Base-by-base conservation (phyloP, 306 rosid species). In the Prunus mongolica region DNA sequence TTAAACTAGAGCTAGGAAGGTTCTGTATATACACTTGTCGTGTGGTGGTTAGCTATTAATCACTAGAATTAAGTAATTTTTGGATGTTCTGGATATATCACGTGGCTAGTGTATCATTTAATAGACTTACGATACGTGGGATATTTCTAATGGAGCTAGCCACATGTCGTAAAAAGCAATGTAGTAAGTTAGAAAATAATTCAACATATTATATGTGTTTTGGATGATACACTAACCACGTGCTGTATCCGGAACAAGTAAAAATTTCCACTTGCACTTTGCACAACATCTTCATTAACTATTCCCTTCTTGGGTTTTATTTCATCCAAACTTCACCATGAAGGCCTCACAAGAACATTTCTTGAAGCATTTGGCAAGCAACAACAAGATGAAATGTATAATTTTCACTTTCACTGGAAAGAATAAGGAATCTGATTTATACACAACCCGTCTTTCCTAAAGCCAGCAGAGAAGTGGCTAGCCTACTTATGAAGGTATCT, bases 321-420 rank as follows among this genome's bases (percentile, higher is more conserved):
- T 49, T 49, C 18, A 12, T 11, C 15, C 25, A 12, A 47, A 30
- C 69, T 68, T 67, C 12, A 45, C n/a, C 72, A 13, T 45, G 19
- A 67, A 45, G 38, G 7, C 52, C 55, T 44, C 12, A 9, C 16
- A 46, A 5, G 56, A 44, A 67, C 10, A 22, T 66, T 24, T 51
- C 18, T 65, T 73, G 27, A 27, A 54, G 67, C 64, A 20, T 47
- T 56, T 13, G 57, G 67, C 54, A 66, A 65, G 73, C 73, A 49
- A 73, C 65, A 13, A 60, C 27, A 3, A 70, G 11, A 13, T 25
- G 24, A 45, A 24, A 12, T 32, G 14, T 20, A 70, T 30, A 1
- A 27, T 2, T 55, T 32, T 54, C 50, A 32, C 1, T n/a, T 71
- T 55, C 30, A 32, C 13, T 3, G 41, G 45, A 13, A 38, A 45